A percentile compares a stretch with the other conserved stretches of the same genome.
Conservation (phyloP, 495 filamentous ascomycete genomes). For the Pseudoneurospora amorphoporcata region DNA sequence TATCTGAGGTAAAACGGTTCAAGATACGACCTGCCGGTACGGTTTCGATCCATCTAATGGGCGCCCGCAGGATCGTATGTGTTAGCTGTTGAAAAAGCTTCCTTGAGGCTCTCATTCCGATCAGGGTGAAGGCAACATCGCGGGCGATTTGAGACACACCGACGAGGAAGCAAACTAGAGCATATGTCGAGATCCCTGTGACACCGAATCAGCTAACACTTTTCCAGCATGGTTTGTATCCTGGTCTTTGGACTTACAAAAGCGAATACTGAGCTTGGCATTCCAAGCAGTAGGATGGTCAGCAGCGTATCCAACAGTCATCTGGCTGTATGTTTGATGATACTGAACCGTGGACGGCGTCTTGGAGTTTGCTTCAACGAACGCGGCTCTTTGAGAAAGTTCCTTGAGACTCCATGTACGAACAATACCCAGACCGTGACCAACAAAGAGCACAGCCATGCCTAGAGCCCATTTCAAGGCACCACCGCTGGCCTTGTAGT, state of each 20-base stretch:
- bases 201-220: neutral
- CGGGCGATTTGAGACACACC: conserved; percentile 5
- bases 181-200: neutral
- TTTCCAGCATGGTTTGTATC: neutral
- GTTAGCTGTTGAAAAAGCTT: conserved; percentile 31
- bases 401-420: conserved; percentile 24
- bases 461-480: conserved; percentile 40
- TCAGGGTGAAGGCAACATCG: conserved; percentile 17
- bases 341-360: neutral
- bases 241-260: neutral
- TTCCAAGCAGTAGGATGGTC: neutral
- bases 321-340: neutral
- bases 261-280: neutral
- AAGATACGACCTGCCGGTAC: conserved; percentile 38
- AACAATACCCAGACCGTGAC: conserved; percentile 30
- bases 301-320: neutral
- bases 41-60: conserved; percentile 41
- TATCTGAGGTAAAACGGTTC: conserved; percentile 42
- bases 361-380: neutral
- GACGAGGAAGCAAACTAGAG: neutral
- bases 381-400: conserved; percentile 16
- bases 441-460: conserved; percentile 31
- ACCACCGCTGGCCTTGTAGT: conserved; percentile 49
- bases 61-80: conserved; percentile 34
- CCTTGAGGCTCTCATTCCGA: conserved; percentile 27